phyloP scores from a whole-genome alignment of 352 stramenopile genomes.

The Pseudoperonospora humuli region DNA sequence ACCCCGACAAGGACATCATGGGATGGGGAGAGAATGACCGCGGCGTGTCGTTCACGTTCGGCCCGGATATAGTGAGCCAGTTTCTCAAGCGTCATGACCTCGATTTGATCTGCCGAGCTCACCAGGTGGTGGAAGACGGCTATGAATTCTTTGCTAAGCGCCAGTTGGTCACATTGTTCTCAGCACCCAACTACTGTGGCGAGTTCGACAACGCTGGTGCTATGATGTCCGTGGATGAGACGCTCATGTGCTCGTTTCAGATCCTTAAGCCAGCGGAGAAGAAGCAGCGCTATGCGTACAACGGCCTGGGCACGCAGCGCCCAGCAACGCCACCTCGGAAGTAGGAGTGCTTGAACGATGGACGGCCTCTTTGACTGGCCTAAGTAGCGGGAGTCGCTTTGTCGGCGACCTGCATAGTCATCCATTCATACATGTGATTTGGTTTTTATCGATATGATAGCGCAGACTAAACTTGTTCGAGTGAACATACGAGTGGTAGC shows the following conservation, averaged over 20 bases:
- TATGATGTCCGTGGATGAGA: slow-evolving; percentile 78
- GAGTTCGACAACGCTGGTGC: slow-evolving; percentile 99
- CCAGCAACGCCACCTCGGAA: slow-evolving; percentile 51
- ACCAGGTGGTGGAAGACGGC: slow-evolving; percentile 99
- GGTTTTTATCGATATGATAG: slow-evolving; percentile 34
- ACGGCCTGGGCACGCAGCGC: slow-evolving; percentile 49
- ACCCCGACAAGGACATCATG: slow-evolving; percentile 82
- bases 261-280: slow-evolving; percentile 78
- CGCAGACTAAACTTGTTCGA: slow-evolving; percentile 15
- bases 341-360: slow-evolving; percentile 19
- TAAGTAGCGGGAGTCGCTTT: slow-evolving; percentile 7
- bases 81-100: slow-evolving; percentile 97
- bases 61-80: slow-evolving; percentile 94
- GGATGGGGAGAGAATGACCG: slow-evolving; percentile 96
- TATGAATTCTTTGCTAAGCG: slow-evolving; percentile 99
- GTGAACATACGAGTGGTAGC: too few species aligned
- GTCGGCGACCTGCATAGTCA: slow-evolving; percentile 21
- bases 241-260: slow-evolving; percentile 81
- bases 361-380: slow-evolving; percentile 6
- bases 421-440: slow-evolving; percentile 31
- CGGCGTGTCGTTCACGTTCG: slow-evolving; percentile 98
- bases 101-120: slow-evolving; percentile 96
- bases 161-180: slow-evolving; percentile 99
- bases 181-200: slow-evolving; percentile 99
- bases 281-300: slow-evolving; percentile 74